Conservation (phyloP, 2,329 filamentous ascomycete species). For the Leptoxyphium fumago region DNA sequence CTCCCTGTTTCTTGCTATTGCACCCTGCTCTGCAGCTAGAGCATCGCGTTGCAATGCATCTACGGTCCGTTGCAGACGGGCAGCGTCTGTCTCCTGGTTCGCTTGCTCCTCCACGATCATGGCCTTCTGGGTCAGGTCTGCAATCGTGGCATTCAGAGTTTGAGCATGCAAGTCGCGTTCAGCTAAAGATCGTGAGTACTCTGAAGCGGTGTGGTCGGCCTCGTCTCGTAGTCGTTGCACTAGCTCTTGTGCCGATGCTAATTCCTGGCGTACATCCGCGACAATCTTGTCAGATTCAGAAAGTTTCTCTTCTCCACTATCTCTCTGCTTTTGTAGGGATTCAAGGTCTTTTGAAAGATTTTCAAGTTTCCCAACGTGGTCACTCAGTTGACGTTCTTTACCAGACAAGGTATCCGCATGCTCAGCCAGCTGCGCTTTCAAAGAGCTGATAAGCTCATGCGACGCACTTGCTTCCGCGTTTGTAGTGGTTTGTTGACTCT, state of each 20-base stretch:
- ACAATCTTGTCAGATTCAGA: not conserved
- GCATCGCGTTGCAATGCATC: not conserved
- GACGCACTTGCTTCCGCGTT: not conserved
- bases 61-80: not conserved
- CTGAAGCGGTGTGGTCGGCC: not conserved
- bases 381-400: not conserved
- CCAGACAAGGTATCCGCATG: not conserved
- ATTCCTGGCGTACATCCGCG: not conserved
- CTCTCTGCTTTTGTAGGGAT: not conserved
- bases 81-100: not conserved
- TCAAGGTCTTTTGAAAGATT: not conserved
- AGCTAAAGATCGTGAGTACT: not conserved
- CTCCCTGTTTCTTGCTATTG: conserved; percentile 8
- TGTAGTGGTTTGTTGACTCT: not conserved
- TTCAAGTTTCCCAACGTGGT: not conserved
- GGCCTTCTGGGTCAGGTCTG: conserved; percentile 6
- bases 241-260: not conserved
- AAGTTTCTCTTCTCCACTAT: not conserved
- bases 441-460: not conserved
- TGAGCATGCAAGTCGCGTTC: not conserved
- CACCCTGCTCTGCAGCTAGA: conserved; percentile 3
- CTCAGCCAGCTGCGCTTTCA: not conserved
- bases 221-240: not conserved
- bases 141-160: conserved; percentile 1
- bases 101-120: conserved; percentile 2